phyloP scores from a whole-genome alignment of 768 basidiomycete genomes.

The Amylocystis lapponica region DNA sequence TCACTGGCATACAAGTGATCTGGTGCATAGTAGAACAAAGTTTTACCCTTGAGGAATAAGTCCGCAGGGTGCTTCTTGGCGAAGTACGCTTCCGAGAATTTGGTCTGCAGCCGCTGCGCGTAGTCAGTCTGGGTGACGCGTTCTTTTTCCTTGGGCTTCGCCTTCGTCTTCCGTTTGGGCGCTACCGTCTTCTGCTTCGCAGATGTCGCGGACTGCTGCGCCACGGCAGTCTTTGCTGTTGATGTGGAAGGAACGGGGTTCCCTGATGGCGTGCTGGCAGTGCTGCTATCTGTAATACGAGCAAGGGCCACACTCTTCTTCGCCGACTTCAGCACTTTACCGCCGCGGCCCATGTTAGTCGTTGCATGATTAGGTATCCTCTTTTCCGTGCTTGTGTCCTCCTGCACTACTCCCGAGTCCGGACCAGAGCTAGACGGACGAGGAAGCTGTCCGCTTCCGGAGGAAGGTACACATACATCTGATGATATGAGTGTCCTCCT shows the following conservation, averaged over 20 bases:
- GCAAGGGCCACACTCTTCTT: not conserved
- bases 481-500: too few relatives aligned
- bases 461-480: too few relatives aligned
- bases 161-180: slow-evolving; percentile 27
- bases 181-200: not conserved
- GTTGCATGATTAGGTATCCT: too few relatives aligned
- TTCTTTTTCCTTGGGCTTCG: slow-evolving; percentile 29
- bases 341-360: too few relatives aligned
- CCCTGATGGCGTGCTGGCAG: not conserved
- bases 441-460: too few relatives aligned
- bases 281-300: not conserved
- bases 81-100: slow-evolving; percentile 16
- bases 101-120: slow-evolving; percentile 41
- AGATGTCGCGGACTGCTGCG: not conserved
- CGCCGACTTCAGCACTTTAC: too few relatives aligned
- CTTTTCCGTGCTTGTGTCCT: too few relatives aligned
- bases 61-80: not conserved
- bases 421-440: too few relatives aligned
- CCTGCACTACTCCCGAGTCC: too few relatives aligned
- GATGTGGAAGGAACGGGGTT: not conserved
- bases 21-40: slow-evolving; percentile 53
- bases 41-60: slow-evolving; percentile 45
- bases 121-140: slow-evolving; percentile 46
- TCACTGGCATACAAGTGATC: slow-evolving; percentile 50
- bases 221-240: not conserved